These are phyloP conservation scores for Eucalyptus regnans DNA, from an alignment of 345 rosid species.

Conservation along the genomic window DNA sequence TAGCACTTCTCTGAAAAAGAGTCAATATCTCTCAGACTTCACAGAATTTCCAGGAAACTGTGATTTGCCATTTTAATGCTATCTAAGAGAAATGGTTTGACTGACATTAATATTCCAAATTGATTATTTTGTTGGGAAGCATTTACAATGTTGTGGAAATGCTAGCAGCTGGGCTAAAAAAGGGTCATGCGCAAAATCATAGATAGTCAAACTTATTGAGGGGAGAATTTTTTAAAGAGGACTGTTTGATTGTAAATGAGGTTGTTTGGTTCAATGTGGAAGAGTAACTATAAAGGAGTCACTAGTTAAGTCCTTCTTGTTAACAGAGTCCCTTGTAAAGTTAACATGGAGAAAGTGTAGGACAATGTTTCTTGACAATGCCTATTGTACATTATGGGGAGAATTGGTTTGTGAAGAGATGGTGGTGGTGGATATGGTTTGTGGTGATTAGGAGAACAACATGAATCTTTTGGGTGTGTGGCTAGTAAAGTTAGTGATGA, in stretches of 20 bases:
- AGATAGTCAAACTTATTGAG: background rate
- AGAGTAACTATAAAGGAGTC: background rate
- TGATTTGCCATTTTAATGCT: background rate
- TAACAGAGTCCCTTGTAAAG: background rate
- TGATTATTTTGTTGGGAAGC: background rate
- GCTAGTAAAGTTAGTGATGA: background rate
- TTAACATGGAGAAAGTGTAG: background rate
- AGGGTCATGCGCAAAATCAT: background rate
- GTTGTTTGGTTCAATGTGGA: background rate
- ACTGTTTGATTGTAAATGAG: background rate
- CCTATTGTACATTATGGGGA: background rate
- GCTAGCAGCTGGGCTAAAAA: background rate
- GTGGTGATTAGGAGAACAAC: background rate
- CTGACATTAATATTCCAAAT: background rate
- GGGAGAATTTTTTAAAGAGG: background rate
- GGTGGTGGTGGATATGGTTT: background rate
- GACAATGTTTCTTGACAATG: background rate
- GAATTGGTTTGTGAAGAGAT: background rate
- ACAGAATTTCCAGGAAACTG: background rate
- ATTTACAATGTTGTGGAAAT: background rate
- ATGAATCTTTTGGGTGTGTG: background rate
- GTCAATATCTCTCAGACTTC: background rate
- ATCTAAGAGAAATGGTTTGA: background rate
- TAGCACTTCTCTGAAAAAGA: background rate
- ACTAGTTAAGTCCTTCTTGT: background rate